Percentiles rank a stretch among this genome's conserved stretches.
Evolutionary conservation across 768 basidiomycete genomes (phyloP).

Genomic region (Calocybe cyanea): DNA sequence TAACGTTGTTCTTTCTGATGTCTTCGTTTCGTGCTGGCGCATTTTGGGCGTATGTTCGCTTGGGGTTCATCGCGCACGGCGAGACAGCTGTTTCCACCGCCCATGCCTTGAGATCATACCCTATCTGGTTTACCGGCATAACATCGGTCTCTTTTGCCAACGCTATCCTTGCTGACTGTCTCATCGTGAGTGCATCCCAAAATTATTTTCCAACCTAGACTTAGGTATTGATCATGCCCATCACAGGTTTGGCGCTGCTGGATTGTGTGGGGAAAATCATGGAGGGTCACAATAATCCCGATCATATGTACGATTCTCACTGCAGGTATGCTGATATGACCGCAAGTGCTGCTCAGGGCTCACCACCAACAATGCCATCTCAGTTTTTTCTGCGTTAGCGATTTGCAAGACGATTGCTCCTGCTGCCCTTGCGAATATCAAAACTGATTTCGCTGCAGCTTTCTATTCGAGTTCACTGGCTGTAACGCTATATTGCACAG

Average conservation of each 20-base stretch:
- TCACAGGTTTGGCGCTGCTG: constrained; percentile 15
- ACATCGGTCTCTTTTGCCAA: constrained; percentile 15
- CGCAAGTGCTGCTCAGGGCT: neutral
- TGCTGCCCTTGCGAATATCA: constrained; percentile 11
- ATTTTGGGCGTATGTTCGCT: constrained; percentile 15
- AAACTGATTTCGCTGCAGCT: constrained; percentile 15
- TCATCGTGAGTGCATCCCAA: constrained; percentile 8
- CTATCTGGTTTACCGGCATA: constrained; percentile 12
- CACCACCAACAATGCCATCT: neutral
- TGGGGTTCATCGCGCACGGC: constrained; percentile 15
- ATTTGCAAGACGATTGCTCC: constrained; percentile 10
- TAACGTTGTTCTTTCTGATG: constrained; percentile 15
- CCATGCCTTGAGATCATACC: constrained; percentile 11
- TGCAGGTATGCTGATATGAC: constrained; percentile 4
- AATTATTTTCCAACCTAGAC: neutral
- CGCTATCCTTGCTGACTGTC: constrained; percentile 14
- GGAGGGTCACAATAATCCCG: constrained; percentile 6
- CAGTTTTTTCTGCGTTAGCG: constrained; percentile 15
- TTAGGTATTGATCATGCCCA: neutral
- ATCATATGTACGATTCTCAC: constrained; percentile 13
- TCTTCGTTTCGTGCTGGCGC: constrained; percentile 15
- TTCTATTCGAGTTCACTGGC: constrained; percentile 14
- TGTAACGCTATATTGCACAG: constrained; percentile 15
- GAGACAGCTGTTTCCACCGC: constrained; percentile 11
- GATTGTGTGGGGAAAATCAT: constrained; percentile 12